A percentile compares a stretch with the other conserved stretches of the same genome.
phyloP scores from a whole-genome alignment of 2,329 filamentous ascomycete genomes.

The Nothopassalora personata region DNA sequence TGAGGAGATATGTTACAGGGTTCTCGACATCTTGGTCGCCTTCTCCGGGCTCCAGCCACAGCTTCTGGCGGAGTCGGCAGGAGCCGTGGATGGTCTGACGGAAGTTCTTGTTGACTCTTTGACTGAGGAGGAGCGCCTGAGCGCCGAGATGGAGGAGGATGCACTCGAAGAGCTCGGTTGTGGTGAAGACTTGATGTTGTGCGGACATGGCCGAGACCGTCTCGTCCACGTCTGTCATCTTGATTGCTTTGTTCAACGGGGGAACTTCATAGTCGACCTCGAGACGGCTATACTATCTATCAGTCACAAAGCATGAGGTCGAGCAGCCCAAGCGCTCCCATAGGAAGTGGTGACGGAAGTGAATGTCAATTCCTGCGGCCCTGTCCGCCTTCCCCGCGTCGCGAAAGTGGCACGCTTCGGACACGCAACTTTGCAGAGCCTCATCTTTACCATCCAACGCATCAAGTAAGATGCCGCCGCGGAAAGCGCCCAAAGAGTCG shows the following conservation, averaged over 20 bases:
- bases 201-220: neutral
- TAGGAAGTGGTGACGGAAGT: neutral
- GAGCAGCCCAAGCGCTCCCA: neutral
- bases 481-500: conserved; percentile 31
- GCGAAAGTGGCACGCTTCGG: neutral
- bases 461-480: conserved; percentile 22
- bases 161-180: conserved; percentile 5
- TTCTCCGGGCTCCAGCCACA: neutral
- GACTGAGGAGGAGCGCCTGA: neutral
- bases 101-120: neutral
- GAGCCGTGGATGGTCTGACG: conserved; percentile 5
- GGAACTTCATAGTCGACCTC: neutral
- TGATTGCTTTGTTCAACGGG: neutral
- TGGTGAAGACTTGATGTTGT: conserved; percentile 3
- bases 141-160: conserved; percentile 1
- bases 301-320: neutral
- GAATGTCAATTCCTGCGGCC: neutral
- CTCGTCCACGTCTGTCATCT: neutral
- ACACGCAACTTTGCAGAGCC: neutral
- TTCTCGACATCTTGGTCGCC: neutral
- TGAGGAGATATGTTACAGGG: neutral
- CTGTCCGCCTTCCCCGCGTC: neutral
- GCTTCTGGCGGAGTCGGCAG: neutral
- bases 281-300: neutral
- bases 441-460: neutral